Evolutionary conservation across 768 basidiomycete species (phyloP), one percentile per base, ranked within the genome.

Genomic region (Rhodotorula toruloides): DNA sequence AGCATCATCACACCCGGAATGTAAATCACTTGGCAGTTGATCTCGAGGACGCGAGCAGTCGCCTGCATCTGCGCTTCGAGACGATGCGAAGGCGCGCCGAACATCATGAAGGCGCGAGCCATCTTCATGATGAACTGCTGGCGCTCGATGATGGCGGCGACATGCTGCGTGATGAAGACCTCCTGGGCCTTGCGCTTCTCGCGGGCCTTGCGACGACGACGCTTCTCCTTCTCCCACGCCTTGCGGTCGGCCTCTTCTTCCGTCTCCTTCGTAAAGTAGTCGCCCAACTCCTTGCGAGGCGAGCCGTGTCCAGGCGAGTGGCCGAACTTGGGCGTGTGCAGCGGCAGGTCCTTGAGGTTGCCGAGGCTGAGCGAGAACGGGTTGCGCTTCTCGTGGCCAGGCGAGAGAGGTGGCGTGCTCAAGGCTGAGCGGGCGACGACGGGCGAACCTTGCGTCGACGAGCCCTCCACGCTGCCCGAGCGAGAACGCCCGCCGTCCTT

Each of bases 171-270:
- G 74, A 89, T 89, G 76, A 84, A 90, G 62, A 90, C 82, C 77
- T 90, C 86, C 9, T 86, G 85, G 77, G 86, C 86, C 79, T 83
- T 85, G 74, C 86, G 80, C 76, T 86, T 79, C 63, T 79, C 79
- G 74, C 77, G 78, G 22, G 74, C 76, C 76, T 81, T 81, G 44
- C 50, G 53, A 27, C 70, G 55, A 12, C 74, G 79, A 79, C 70
- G 76, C 78, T 57, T 82, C 74, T 81, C 82, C 58, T 76, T 77
- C 62, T 79, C 79, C 76, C 77, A 78, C 54, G 77, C 76, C 40
- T 75, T 75, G 50, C 77, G 72, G 65, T 76, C 72, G n/a, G 74
- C 54, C 56, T 78, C 76, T 52, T 65, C 68, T 31, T 63, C 50
- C 29, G 57, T 61, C 57, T 63, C 61, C 46, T 64, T 72, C 31